phyloP scores from a whole-genome alignment of 345 rosid genomes.

The Cardiospermum halicacabum region DNA sequence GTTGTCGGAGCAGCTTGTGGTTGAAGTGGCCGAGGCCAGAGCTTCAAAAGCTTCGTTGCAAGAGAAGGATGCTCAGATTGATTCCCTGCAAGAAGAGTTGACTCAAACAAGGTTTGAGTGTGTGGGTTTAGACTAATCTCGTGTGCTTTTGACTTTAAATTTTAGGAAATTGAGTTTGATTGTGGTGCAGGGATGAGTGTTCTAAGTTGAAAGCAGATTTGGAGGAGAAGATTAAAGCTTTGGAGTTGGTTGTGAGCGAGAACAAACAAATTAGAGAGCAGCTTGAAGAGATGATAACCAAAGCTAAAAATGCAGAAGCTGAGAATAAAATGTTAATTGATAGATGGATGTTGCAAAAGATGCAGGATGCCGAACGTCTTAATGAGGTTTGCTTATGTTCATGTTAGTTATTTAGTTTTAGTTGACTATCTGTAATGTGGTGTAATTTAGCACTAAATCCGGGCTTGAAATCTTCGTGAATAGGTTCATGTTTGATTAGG shows the following conservation, averaged over 20 bases:
- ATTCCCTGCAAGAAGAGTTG: constrained; percentile 48
- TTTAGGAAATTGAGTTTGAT: background rate
- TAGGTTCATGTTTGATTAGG: no score
- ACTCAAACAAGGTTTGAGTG: constrained; percentile 53
- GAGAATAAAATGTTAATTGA: constrained; percentile 88
- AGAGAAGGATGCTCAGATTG: constrained; percentile 58
- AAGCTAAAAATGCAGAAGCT: constrained; percentile 72
- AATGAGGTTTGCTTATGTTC: constrained; percentile 61
- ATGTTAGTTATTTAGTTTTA: background rate
- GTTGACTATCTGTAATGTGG: background rate
- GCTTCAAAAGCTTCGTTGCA: constrained; percentile 56
- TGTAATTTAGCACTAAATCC: background rate
- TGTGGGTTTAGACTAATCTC: background rate
- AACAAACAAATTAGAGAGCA: constrained; percentile 53
- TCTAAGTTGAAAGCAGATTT: constrained; percentile 47
- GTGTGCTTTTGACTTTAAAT: background rate
- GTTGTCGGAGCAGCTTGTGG: constrained; percentile 82
- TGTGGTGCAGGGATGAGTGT: constrained; percentile 56
- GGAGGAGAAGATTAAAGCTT: constrained; percentile 56
- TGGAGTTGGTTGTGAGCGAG: constrained; percentile 63
- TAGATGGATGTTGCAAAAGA: constrained; percentile 97
- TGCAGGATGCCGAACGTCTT: constrained; percentile 95
- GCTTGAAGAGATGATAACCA: constrained; percentile 53
- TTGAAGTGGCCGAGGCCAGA: constrained; percentile 84
- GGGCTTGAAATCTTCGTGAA: no score